phyloP scores from a whole-genome alignment of 108 stramenopile species.

The Cyclostephanos invisitatus region DNA sequence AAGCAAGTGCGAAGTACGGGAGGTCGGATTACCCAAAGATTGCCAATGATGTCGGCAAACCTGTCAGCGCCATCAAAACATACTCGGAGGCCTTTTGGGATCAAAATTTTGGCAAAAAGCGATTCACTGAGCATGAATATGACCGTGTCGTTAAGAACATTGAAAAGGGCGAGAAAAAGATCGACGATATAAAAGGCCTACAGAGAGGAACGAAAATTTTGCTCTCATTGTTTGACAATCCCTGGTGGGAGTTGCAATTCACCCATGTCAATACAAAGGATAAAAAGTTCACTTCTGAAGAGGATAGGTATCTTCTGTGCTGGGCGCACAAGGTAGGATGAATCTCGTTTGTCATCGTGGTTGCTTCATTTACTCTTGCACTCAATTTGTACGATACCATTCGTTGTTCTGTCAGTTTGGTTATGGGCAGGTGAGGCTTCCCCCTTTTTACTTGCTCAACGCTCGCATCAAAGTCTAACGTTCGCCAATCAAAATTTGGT shows the following conservation, averaged over 20 bases:
- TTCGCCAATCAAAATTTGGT: background rate
- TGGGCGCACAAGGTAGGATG: conserved; percentile 78
- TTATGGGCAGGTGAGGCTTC: conserved; percentile 53
- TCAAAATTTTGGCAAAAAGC: conserved; percentile 60
- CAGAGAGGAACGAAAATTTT: conserved; percentile 67
- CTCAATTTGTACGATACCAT: background rate
- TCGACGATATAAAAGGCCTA: conserved; percentile 73
- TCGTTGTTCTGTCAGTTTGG: conserved; percentile 54
- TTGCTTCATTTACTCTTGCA: background rate
- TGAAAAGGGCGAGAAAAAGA: conserved; percentile 84
- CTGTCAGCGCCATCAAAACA: conserved; percentile 70
- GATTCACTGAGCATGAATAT: conserved; percentile 82
- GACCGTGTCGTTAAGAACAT: conserved; percentile 73
- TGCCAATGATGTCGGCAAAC: conserved; percentile 88
- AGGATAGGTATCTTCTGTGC: conserved; percentile 47
- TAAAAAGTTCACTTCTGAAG: conserved; percentile 49
- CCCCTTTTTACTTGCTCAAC: background rate
- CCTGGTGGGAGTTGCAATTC: conserved; percentile 87
- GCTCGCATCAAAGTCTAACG: background rate
- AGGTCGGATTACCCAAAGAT: conserved; percentile 82
- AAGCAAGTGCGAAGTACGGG: conserved; percentile 64
- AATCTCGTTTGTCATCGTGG: background rate
- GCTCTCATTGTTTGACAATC: conserved; percentile 84
- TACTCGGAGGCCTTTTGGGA: conserved; percentile 92
- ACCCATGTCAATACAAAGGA: conserved; percentile 60